Evolutionary conservation across 345 rosid genomes (phyloP), one percentile per base, ranked within the genome.

Genomic region (Eucalyptus pauciflora): DNA sequence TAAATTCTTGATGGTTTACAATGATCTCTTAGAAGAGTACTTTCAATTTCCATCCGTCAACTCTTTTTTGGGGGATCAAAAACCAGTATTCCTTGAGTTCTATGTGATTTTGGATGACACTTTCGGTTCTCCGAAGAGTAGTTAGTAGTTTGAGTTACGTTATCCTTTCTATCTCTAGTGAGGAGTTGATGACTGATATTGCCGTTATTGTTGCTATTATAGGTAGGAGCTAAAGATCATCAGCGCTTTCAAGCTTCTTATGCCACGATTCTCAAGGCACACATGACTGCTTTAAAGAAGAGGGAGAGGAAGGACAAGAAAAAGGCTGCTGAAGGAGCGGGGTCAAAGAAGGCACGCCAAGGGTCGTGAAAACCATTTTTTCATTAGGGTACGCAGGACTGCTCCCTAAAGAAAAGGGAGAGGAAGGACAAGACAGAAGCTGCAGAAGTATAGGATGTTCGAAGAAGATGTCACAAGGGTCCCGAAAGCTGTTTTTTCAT

Each of bases 171-270:
- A 10, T 76, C 43, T 41, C 48, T 76, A 41, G 27, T 41, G 27
- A 76, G 45, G 29, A 37, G 29, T 76, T 22, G 48, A 46, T 79
- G 24, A 27, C 54, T 62, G 24, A 83, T 31, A 86, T 54, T 60
- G 41, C 90, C 86, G 90, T 58, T 92, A 15, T 7, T 24, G 51
- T 13, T 51, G 27, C 58, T 27, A 22, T 76, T 51, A 48, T 86
- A 97, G 99, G 99, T 97, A 52, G 98, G 98, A 29, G 95, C 93
- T 8, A 96, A 95, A 91, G 99, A 97, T 92, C 98, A 97, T 87
- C 99, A 95, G 90, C 95, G 98, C 85, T 96, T 97, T 88, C 99
- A 96, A 92, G 96, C 98, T 88, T 96, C 99, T 13, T 97, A 97
- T 90, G 99, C 99, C 54, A 95, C 98, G 8, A 95, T 97, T 67